These are phyloP conservation scores for Calonectria crousiana DNA, from an alignment of 2,329 filamentous ascomycete genomes.

Conservation along the genomic window DNA sequence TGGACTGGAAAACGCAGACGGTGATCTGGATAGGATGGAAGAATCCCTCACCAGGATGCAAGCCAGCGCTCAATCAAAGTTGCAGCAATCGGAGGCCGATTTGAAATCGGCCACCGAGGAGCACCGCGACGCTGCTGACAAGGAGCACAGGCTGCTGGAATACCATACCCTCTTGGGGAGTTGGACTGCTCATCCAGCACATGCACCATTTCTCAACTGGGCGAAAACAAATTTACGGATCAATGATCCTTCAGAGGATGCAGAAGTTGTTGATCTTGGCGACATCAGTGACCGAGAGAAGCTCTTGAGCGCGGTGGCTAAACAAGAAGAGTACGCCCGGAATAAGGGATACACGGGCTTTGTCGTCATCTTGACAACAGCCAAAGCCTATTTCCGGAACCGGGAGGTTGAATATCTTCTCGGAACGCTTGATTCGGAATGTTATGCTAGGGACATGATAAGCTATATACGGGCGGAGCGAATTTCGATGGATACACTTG, in stretches of 20 bases:
- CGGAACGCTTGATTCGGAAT: not conserved
- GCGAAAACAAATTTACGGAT: not conserved
- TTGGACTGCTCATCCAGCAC: not conserved
- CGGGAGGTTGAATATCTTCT: not conserved
- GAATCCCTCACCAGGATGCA: not conserved
- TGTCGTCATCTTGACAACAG: not conserved
- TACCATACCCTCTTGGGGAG: not conserved
- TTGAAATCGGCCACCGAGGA: not conserved
- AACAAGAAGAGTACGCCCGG: not conserved
- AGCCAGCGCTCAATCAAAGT: not conserved
- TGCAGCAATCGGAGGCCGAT: not conserved
- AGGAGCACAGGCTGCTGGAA: not conserved
- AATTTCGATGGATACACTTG: not conserved
- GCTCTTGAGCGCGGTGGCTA: not conserved
- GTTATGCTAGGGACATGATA: not conserved
- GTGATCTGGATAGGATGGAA: not conserved
- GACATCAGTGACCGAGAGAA: not conserved
- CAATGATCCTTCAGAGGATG: not conserved
- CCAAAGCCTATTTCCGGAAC: not conserved
- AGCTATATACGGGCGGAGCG: not conserved
- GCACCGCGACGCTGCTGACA: not conserved
- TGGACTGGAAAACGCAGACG: not conserved
- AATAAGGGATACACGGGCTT: not conserved
- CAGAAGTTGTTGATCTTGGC: not conserved
- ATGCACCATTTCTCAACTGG: not conserved